A percentile compares a stretch with the other conserved stretches of the same genome.
phyloP scores from a whole-genome alignment of 176 grass and related monocot species.

The Bolboschoenus planiculmis region DNA sequence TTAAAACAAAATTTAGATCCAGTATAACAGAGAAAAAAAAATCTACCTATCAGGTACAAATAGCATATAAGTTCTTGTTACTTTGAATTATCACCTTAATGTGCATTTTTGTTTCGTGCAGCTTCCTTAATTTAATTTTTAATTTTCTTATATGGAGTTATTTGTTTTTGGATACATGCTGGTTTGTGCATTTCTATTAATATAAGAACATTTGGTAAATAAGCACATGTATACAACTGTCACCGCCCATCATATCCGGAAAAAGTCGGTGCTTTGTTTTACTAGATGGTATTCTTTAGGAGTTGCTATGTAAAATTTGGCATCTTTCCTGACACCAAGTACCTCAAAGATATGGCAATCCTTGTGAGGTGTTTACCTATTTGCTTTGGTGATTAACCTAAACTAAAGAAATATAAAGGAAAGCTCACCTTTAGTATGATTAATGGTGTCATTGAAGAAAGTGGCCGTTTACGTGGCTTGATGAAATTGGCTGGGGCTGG shows the following conservation, averaged over 20 bases:
- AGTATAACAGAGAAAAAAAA: background rate
- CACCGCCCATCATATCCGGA: background rate
- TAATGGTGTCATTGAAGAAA: constrained; percentile 80
- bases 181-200: background rate
- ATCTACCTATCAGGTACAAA: background rate
- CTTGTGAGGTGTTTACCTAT: background rate
- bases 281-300: background rate
- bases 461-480: constrained; percentile 46
- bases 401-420: background rate
- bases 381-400: background rate
- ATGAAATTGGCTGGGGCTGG: constrained; percentile 90
- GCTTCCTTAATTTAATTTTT: background rate
- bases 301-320: background rate
- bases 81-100: background rate
- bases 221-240: background rate
- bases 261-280: background rate
- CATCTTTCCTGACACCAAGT: background rate
- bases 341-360: background rate
- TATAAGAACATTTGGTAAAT: background rate
- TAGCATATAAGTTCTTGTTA: background rate
- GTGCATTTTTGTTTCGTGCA: background rate
- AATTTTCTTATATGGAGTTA: background rate
- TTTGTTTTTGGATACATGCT: background rate
- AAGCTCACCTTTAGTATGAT: constrained; percentile 54
- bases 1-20: background rate